phyloP scores from a whole-genome alignment of 2,329 filamentous ascomycete species.

The Taxawa tesnikishii region DNA sequence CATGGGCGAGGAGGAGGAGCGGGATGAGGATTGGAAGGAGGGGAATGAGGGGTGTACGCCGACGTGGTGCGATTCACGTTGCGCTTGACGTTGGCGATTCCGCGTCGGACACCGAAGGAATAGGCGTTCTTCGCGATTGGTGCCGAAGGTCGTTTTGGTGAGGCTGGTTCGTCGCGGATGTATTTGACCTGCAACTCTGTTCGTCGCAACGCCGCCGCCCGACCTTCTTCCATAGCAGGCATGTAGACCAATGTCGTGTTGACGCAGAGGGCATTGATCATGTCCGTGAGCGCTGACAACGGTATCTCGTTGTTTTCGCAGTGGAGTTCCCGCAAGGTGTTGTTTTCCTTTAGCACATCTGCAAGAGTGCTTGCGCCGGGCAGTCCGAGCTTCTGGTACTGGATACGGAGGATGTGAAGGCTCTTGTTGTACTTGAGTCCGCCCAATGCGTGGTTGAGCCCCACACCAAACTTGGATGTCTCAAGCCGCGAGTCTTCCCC shows the following conservation, averaged over 20 bases:
- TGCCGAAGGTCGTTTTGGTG: slow-evolving; percentile 10
- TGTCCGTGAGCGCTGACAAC: slow-evolving; percentile 55
- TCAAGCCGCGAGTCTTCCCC: slow-evolving; percentile 62
- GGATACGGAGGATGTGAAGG: slow-evolving; percentile 50
- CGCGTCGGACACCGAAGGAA: slow-evolving; percentile 14
- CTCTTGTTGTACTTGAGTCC: slow-evolving; percentile 53
- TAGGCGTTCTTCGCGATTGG: slow-evolving; percentile 11
- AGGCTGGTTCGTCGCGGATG: slow-evolving; percentile 28
- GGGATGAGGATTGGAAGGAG: slow-evolving; percentile 2
- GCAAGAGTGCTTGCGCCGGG: slow-evolving; percentile 58
- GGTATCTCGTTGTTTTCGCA: slow-evolving; percentile 63
- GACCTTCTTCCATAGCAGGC: slow-evolving; percentile 50
- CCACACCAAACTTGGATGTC: slow-evolving; percentile 55
- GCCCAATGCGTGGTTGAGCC: slow-evolving; percentile 52
- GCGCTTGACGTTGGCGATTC: slow-evolving; percentile 19
- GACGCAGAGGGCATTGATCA: slow-evolving; percentile 55
- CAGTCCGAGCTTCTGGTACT: slow-evolving; percentile 55
- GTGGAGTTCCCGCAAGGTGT: slow-evolving; percentile 49
- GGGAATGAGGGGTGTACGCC: slow-evolving; percentile 17
- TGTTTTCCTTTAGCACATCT: slow-evolving; percentile 54
- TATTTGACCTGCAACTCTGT: slow-evolving; percentile 44
- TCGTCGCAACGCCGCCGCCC: slow-evolving; percentile 47
- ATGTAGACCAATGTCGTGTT: slow-evolving; percentile 52
- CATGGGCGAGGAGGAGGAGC: slow-evolving; percentile 8
- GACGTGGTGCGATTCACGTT: slow-evolving; percentile 16